phyloP scores from a whole-genome alignment of 2,329 filamentous ascomycete species.

The Curvularia eragrostidis region DNA sequence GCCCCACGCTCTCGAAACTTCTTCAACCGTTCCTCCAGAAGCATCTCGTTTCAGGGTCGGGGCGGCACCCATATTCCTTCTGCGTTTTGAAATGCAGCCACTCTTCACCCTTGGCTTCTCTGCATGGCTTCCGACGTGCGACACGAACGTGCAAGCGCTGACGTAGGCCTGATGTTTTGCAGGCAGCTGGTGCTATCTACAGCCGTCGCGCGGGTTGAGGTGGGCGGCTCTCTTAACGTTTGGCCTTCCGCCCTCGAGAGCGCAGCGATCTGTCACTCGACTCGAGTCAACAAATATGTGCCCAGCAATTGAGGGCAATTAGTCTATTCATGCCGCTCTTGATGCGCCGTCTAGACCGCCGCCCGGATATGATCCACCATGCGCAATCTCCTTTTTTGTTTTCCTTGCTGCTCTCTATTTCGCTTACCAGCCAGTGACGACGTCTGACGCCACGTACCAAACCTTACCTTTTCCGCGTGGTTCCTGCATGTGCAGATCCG shows the following conservation, averaged over 20 bases:
- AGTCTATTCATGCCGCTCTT: conserved; percentile 7
- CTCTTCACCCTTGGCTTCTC: conserved; percentile 7
- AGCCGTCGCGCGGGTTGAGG: conserved; percentile 15
- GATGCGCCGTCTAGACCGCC: conserved; percentile 3
- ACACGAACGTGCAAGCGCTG: conserved; percentile 16
- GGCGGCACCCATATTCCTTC: conserved; percentile 6
- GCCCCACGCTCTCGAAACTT: conserved; percentile 25
- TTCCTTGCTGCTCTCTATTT: conserved; percentile 24
- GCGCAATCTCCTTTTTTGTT: conserved; percentile 22
- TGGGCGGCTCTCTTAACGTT: conserved; percentile 6
- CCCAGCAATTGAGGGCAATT: not conserved
- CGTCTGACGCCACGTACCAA: conserved; percentile 18
- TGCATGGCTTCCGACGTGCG: conserved; percentile 9
- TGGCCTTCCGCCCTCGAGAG: not conserved
- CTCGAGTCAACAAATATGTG: conserved; percentile 10
- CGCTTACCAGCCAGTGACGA: conserved; percentile 23
- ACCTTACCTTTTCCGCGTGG: conserved; percentile 11
- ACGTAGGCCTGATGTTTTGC: conserved; percentile 4
- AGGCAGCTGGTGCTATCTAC: conserved; percentile 6
- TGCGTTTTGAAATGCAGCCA: conserved; percentile 1
- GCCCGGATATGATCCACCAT: conserved; percentile 18
- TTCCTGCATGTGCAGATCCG: conserved; percentile 14
- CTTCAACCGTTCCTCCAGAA: conserved; percentile 1
- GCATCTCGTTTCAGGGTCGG: conserved; percentile 16
- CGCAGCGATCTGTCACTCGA: conserved; percentile 1